Evolutionary conservation across 768 basidiomycete genomes (phyloP).

Genomic region (Cubamyces lactineus): DNA sequence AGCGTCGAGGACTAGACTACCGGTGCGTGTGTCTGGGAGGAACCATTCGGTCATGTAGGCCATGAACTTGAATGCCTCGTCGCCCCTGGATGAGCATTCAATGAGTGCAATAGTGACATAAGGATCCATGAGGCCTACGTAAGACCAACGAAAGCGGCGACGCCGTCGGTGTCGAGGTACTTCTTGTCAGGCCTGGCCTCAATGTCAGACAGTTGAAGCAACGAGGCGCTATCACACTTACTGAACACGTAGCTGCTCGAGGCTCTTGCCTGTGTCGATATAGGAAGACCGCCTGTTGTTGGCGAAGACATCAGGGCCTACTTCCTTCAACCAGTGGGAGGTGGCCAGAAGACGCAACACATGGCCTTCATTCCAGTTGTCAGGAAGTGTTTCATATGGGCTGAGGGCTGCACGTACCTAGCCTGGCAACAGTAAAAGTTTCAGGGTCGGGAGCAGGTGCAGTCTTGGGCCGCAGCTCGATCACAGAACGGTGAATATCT

Average conservation of each 20-base stretch:
- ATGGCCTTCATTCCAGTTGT: conserved; percentile 50
- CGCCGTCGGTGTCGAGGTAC: conserved; percentile 66
- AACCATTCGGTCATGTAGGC: conserved; percentile 69
- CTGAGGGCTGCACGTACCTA: conserved; percentile 43
- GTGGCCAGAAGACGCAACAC: conserved; percentile 76
- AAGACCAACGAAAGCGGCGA: conserved; percentile 70
- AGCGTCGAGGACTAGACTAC: conserved; percentile 8
- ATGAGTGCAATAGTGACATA: neutral
- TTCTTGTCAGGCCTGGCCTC: conserved; percentile 58
- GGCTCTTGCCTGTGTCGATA: conserved; percentile 66
- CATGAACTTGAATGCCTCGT: conserved; percentile 75
- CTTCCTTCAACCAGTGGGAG: conserved; percentile 73
- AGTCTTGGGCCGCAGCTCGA: conserved; percentile 10
- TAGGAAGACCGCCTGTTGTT: conserved; percentile 69
- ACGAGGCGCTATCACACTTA: conserved; percentile 31
- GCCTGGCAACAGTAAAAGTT: conserved; percentile 41
- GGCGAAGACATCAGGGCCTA: conserved; percentile 70
- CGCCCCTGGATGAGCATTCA: conserved; percentile 45
- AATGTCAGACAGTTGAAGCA: neutral
- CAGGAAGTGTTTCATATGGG: conserved; percentile 29
- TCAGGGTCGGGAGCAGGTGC: neutral
- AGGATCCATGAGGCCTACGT: conserved; percentile 46
- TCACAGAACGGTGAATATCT: conserved; percentile 42
- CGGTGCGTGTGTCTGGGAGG: conserved; percentile 18
- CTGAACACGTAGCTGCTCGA: conserved; percentile 53